Percentiles rank a stretch among this genome's conserved stretches.
Conservation (phyloP, 345 rosid species). For the Ceriops zippeliana region DNA sequence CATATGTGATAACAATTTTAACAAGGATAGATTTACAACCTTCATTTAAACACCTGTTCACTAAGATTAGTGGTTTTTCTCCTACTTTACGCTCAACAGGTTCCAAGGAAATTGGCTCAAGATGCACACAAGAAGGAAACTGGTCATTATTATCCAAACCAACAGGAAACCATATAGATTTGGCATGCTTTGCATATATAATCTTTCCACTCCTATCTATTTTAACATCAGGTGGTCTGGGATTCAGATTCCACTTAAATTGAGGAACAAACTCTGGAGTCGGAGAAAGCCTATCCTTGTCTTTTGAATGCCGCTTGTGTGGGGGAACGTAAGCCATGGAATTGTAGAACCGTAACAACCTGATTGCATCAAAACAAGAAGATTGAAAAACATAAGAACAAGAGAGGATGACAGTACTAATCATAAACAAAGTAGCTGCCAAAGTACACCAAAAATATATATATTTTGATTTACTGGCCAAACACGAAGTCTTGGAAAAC, state of each 20-base stretch:
- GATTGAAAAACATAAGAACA: not conserved
- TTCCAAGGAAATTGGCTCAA: conserved; percentile 37
- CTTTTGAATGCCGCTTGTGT: conserved; percentile 48
- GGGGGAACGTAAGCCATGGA: conserved; percentile 65
- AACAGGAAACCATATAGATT: conserved; percentile 44
- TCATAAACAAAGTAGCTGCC: too few species aligned
- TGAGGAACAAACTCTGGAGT: conserved; percentile 27
- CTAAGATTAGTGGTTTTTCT: conserved; percentile 34
- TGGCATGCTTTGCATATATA: conserved; percentile 31
- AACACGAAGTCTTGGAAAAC: too few species aligned
- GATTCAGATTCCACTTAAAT: conserved; percentile 31
- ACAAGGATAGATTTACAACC: conserved; percentile 25
- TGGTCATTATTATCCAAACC: conserved; percentile 39
- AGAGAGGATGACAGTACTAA: too few species aligned
- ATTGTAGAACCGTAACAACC: not conserved
- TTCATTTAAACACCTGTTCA: conserved; percentile 17
- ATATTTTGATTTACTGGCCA: too few species aligned
- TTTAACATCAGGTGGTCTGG: conserved; percentile 9
- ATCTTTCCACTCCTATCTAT: conserved; percentile 25
- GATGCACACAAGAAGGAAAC: conserved; percentile 31
- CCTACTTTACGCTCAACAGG: conserved; percentile 23
- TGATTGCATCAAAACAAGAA: not conserved
- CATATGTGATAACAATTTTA: not conserved
- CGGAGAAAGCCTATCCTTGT: conserved; percentile 24
- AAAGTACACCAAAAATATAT: too few species aligned